These are phyloP conservation scores for Diplodia intermedia DNA, from an alignment of 2,329 filamentous ascomycete species.

Conservation along the genomic window DNA sequence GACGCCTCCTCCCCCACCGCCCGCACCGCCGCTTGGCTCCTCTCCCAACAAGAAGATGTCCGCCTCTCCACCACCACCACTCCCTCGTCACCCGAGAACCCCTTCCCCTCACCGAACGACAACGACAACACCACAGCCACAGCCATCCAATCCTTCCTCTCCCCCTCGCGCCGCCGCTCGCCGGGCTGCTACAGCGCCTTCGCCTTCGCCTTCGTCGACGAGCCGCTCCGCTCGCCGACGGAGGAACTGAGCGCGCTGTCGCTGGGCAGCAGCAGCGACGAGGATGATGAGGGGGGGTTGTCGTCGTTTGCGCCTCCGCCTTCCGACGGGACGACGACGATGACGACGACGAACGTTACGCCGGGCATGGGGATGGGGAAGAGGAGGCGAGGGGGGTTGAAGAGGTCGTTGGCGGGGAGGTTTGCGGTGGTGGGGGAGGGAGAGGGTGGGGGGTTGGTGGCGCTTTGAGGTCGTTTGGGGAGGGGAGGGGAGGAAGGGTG, in stretches of 20 bases:
- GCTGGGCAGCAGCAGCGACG: background rate
- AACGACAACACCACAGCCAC: background rate
- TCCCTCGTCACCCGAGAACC: no score
- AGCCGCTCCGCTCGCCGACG: background rate
- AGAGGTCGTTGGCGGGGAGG: conserved; percentile 1
- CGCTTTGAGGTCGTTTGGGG: no score
- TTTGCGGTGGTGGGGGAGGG: background rate
- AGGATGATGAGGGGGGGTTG: background rate
- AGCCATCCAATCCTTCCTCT: background rate
- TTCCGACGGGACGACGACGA: background rate
- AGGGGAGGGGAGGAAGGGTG: no score
- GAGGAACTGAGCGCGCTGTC: background rate
- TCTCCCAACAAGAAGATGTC: background rate
- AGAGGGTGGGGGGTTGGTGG: background rate
- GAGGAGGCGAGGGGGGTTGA: background rate
- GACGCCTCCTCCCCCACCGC: background rate
- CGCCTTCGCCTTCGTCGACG: background rate
- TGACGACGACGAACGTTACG: background rate
- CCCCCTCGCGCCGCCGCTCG: background rate
- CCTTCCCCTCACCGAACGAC: background rate
- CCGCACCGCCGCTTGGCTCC: background rate
- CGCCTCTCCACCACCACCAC: background rate
- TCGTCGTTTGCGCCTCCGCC: no score
- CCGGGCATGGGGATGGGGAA: no score
- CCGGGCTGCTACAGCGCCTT: background rate